Conservation (phyloP, 768 basidiomycete species). For the Calocybe indica region DNA sequence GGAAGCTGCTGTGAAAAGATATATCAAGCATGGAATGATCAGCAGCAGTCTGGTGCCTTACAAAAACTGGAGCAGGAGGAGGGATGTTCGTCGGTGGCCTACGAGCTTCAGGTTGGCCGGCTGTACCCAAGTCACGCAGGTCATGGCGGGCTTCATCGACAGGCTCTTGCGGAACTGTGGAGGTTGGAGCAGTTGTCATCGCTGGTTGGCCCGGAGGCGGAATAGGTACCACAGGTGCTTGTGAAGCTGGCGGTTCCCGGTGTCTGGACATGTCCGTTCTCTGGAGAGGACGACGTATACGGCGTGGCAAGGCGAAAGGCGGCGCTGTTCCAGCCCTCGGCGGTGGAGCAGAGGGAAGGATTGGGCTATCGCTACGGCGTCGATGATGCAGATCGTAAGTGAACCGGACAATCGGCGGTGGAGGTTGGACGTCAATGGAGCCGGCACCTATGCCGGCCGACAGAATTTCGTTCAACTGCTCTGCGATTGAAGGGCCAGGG, state of each 20-base stretch:
- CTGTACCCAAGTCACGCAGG: too few relatives aligned
- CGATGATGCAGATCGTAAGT: constrained; percentile 44
- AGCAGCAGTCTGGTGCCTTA: too few relatives aligned
- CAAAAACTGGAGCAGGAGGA: too few relatives aligned
- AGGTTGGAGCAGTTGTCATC: neutral
- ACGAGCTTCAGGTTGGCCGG: too few relatives aligned
- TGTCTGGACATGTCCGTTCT: neutral
- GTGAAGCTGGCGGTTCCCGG: neutral
- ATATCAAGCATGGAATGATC: too few relatives aligned
- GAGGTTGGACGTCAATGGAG: constrained; percentile 33
- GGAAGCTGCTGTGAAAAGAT: neutral
- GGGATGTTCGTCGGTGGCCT: too few relatives aligned
- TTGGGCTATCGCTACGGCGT: constrained; percentile 30
- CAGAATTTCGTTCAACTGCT: constrained; percentile 56
- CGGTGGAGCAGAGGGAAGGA: constrained; percentile 21
- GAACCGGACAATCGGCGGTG: constrained; percentile 52
- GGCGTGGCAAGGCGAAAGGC: constrained; percentile 7
- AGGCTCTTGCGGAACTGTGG: too few relatives aligned
- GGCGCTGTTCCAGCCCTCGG: constrained; percentile 23
- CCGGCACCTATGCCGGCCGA: constrained; percentile 36
- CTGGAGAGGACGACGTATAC: neutral
- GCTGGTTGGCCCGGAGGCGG: neutral
- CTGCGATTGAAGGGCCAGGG: constrained; percentile 47
- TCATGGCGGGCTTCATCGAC: too few relatives aligned
- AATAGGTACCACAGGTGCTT: neutral